phyloP scores from a whole-genome alignment of 1,139 yeast species.

The Pichia sp. region DNA sequence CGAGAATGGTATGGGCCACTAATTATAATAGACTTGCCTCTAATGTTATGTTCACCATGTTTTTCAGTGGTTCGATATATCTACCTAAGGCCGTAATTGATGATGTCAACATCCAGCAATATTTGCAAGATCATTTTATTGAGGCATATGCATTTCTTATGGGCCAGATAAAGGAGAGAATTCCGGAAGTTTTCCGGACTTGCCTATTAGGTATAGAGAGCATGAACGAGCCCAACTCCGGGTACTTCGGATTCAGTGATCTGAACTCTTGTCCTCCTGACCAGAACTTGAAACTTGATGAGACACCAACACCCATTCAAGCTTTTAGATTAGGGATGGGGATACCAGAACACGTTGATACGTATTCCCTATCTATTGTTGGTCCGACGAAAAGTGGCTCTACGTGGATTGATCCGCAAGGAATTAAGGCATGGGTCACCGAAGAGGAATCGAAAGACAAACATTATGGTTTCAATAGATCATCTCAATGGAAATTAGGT shows the following conservation, averaged over 20 bases:
- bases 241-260: conserved; percentile 50
- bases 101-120: conserved; percentile 72
- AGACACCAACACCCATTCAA: conserved; percentile 62
- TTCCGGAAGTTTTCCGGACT: conserved; percentile 49
- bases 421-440: conserved; percentile 60
- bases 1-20: conserved; percentile 92
- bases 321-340: conserved; percentile 68
- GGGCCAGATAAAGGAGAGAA: conserved; percentile 35
- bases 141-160: conserved; percentile 52
- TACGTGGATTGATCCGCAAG: conserved; percentile 56
- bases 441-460: conserved; percentile 43
- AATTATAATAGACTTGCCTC: conserved; percentile 74
- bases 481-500: conserved; percentile 59
- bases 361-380: conserved; percentile 56
- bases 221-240: conserved; percentile 78
- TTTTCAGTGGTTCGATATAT: conserved; percentile 67
- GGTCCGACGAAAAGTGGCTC: conserved; percentile 67
- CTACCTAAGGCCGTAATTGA: conserved; percentile 69
- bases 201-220: conserved; percentile 69
- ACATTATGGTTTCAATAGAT: conserved; percentile 66
- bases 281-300: conserved; percentile 56
- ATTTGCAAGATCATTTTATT: conserved; percentile 58
- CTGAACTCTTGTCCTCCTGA: conserved; percentile 40
- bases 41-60: conserved; percentile 77
- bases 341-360: conserved; percentile 53